Evolutionary conservation across 176 grass and related monocot genomes (phyloP).

Genomic region (Triticum monococcum): DNA sequence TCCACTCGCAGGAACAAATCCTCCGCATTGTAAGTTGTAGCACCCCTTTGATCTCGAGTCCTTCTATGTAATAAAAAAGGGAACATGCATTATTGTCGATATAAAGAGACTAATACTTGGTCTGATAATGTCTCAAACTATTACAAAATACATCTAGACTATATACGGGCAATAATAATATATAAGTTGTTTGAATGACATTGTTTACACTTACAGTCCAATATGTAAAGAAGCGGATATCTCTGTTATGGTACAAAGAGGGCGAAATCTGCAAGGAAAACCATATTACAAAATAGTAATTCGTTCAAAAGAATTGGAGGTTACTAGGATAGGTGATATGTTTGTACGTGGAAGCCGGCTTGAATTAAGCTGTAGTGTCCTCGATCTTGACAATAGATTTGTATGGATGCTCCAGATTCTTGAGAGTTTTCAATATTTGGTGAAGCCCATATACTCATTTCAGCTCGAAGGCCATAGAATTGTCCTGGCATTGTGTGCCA

Average conservation of each 20-base stretch:
- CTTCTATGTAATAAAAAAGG: slow-evolving; percentile 10
- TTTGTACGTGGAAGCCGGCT: slow-evolving; percentile 31
- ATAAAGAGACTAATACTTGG: no score
- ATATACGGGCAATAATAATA: no score
- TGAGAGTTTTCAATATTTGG: neutral
- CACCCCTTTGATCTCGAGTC: neutral
- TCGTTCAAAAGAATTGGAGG: neutral
- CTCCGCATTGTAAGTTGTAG: slow-evolving; percentile 29
- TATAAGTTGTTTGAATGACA: no score
- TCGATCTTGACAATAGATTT: neutral
- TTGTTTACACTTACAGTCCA: slow-evolving; percentile 31
- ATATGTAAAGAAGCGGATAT: slow-evolving; percentile 42
- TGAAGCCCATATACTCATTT: slow-evolving; percentile 17
- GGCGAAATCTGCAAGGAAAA: slow-evolving; percentile 19
- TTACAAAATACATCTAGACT: no score
- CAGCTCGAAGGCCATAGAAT: slow-evolving; percentile 26
- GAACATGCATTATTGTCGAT: neutral
- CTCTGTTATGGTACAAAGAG: slow-evolving; percentile 14
- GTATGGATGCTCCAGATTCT: slow-evolving; percentile 19
- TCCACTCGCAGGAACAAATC: slow-evolving; percentile 28
- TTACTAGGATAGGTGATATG: neutral
- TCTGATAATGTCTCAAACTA: no score
- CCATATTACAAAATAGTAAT: no score
- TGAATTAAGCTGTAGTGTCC: neutral
- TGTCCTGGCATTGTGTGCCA: neutral